Percentiles rank a stretch among this genome's conserved stretches.
These are phyloP conservation scores for Colletotrichum filicis DNA, from an alignment of 2,329 filamentous ascomycete genomes.

Conservation along the genomic window DNA sequence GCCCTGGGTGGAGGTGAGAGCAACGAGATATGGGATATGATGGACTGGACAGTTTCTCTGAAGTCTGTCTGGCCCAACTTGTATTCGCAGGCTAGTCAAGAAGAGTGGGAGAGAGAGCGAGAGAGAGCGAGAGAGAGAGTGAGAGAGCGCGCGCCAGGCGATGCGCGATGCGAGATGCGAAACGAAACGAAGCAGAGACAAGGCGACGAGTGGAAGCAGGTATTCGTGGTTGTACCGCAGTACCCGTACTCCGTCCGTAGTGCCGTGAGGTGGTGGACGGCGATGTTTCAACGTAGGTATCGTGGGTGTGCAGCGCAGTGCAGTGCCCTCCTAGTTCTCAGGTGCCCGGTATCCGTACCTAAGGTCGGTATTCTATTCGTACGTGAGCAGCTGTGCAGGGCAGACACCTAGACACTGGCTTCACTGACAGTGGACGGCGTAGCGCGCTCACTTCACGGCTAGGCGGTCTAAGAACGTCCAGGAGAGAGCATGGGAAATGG, in stretches of 20 bases:
- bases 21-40: background rate
- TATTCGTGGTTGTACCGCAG: background rate
- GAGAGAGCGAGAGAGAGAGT: too few species aligned
- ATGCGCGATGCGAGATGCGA: background rate
- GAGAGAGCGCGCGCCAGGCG: conserved; percentile 5
- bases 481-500: conserved; percentile 1
- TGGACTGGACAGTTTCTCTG: background rate
- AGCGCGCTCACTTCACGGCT: background rate
- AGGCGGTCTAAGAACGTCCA: background rate
- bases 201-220: background rate
- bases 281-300: background rate
- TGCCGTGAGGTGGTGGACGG: background rate
- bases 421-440: too few species aligned
- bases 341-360: too few species aligned
- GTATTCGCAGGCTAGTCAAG: background rate
- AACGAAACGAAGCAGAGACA: conserved; percentile 9
- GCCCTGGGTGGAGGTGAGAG: background rate
- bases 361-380: too few species aligned
- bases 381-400: background rate
- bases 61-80: background rate
- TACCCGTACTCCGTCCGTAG: too few species aligned
- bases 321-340: background rate
- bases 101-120: too few species aligned
- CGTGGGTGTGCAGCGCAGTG: background rate
- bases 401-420: too few species aligned